Base-by-base conservation (phyloP, 2,329 filamentous ascomycete genomes). In the Huntiella decipiens region DNA sequence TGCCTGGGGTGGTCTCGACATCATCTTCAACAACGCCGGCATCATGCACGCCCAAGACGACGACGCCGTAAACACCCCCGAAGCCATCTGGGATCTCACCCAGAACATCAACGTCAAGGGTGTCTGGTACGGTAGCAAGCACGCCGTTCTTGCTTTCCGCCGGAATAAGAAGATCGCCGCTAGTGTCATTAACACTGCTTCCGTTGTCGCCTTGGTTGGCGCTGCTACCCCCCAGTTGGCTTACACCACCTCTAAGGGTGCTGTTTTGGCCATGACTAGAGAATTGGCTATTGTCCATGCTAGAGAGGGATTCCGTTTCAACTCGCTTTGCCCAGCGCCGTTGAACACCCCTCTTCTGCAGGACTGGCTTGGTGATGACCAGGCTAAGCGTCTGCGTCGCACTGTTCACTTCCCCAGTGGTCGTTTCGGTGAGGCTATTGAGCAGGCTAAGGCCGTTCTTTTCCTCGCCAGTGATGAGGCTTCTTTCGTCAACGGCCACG, bases 21-120 rank as follows among this genome's bases (percentile, higher is more conserved):
- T 94, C 58, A 83, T 94, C 56, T 95, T 94, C 77, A 95, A 95
- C 75, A 95, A 95, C 61, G 87, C 87, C 17, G 87, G 87, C 46
- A 95, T 95, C 62, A 95, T 95, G 87, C 87, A 94, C 65, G 78
- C 76, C 41, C 70, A 80, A 48, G 81, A 86, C 60, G 78, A 74
- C 57, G 79, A 85, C 61, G 85, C 87, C 42, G 67, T 92, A 59
- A 74, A 80, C 60, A 94, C 86, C 1, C 78, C 83, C 43, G 85
- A 94, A 66, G 77, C 75, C 56, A 87, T 95, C 66, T 95, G 87
- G 87, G 85, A 95, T 57, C 66, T 93, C 53, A 95, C 87, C 4
- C 85, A 93, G 51, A 78, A 76, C 60, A 92, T 94, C 68, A 95
- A 95, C 63, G 87, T 94, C 62, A 95, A 95, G 73, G 87, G 87